A percentile compares a stretch with the other conserved stretches of the same genome.
These are phyloP conservation scores for Aulographum hederae DNA, from an alignment of 2,329 filamentous ascomycete species.

Conservation along the genomic window DNA sequence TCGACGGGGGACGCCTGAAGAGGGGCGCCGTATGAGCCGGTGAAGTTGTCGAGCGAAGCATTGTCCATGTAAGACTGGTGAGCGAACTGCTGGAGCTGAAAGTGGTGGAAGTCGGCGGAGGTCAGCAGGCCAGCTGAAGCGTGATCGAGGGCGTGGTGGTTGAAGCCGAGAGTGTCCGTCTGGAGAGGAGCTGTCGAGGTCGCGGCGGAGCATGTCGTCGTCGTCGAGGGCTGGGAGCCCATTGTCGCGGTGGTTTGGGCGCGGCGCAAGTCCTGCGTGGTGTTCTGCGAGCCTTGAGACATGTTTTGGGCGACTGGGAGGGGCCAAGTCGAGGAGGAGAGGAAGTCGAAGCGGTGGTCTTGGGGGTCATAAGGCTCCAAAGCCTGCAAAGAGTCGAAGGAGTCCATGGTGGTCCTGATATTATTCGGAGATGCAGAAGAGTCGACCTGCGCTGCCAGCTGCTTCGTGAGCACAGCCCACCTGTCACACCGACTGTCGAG, in stretches of 20 bases:
- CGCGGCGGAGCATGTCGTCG: conserved; percentile 11
- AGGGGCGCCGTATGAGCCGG: conserved; percentile 13
- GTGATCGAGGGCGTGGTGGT: conserved; percentile 15
- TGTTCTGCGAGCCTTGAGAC: too few species aligned
- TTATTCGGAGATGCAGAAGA: too few species aligned
- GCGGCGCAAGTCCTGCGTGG: conserved; percentile 1
- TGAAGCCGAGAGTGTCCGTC: conserved; percentile 12
- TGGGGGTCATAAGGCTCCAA: not conserved
- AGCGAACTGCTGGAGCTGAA: conserved; percentile 19
- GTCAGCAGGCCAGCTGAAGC: conserved; percentile 14
- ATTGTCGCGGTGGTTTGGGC: not conserved
- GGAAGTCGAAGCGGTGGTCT: not conserved
- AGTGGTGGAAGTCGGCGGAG: conserved; percentile 21
- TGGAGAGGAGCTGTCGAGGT: conserved; percentile 16
- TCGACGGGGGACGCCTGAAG: conserved; percentile 28
- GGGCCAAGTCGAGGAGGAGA: not conserved
- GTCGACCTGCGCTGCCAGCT: not conserved
- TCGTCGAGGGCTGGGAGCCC: conserved; percentile 11
- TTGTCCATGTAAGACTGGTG: conserved; percentile 11
- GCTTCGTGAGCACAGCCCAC: not conserved
- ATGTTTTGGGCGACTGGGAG: not conserved
- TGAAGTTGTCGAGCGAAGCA: not conserved
- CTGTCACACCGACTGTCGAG: not conserved
- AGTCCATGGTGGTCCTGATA: too few species aligned
- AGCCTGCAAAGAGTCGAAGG: not conserved